Conservation (phyloP, 2,329 filamentous ascomycete genomes). For the Alternaria sp. region DNA sequence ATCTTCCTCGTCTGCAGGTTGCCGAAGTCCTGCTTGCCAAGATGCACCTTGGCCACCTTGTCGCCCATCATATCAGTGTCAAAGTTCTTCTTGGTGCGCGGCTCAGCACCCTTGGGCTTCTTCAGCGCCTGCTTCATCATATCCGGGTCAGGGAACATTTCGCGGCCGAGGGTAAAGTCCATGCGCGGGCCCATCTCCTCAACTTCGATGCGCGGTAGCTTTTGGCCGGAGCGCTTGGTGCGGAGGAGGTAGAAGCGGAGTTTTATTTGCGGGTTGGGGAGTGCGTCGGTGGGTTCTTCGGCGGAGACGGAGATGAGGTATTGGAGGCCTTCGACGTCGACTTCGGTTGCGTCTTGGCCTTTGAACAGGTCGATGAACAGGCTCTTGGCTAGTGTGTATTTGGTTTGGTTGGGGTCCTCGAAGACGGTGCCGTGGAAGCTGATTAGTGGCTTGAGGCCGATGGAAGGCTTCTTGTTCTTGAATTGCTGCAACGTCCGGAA, state of each 20-base stretch:
- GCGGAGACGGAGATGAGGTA: constrained; percentile 85
- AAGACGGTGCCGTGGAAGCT: constrained; percentile 89
- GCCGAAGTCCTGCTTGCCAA: constrained; percentile 86
- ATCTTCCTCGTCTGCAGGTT: constrained; percentile 96
- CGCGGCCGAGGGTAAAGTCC: constrained; percentile 85
- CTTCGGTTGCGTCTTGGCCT: constrained; percentile 77
- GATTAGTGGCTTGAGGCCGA: constrained; percentile 88
- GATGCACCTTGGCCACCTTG: constrained; percentile 91
- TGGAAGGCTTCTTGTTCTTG: constrained; percentile 67
- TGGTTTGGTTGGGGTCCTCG: constrained; percentile 78
- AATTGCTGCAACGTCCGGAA: constrained; percentile 76
- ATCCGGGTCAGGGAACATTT: constrained; percentile 76
- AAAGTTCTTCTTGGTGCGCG: constrained; percentile 94
- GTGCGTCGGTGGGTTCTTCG: constrained; percentile 59
- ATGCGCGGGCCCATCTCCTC: constrained; percentile 95
- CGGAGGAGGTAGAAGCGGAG: constrained; percentile 84
- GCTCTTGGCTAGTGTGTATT: constrained; percentile 85
- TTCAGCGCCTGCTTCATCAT: constrained; percentile 90
- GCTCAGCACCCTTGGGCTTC: constrained; percentile 76
- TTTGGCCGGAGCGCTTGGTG: constrained; percentile 86
- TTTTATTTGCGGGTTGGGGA: constrained; percentile 58
- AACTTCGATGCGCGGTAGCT: constrained; percentile 86
- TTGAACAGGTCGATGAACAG: constrained; percentile 91
- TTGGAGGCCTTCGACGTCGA: constrained; percentile 94
- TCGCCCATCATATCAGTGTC: constrained; percentile 90